Base-by-base conservation (phyloP, 2,329 filamentous ascomycete genomes). In the Fusarium armeniacum region DNA sequence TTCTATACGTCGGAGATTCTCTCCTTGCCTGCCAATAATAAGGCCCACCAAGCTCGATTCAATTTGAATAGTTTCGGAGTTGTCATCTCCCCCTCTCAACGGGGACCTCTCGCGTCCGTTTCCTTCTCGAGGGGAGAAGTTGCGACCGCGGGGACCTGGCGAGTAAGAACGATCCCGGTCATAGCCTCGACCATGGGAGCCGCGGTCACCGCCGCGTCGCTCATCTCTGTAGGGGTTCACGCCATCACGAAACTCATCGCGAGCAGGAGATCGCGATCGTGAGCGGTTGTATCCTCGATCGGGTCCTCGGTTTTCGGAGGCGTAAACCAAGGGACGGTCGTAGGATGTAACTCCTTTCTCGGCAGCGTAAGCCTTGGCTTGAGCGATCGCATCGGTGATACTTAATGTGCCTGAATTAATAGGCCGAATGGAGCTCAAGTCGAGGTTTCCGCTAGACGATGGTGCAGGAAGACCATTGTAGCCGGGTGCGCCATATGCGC, bases 11-110 rank as follows among this genome's bases (percentile, higher is more conserved):
- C 93, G 87, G 44, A 97, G 83, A 73, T 97, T 97, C 81, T 97
- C 94, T 71, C 94, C 94, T 76, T 94, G 92, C 64, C 94, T 89
- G 55, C 94, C 94, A 76, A 97, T 97, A 75, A 97, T 97, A 35
- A 97, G 84, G 43, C 94, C 94, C 53, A 97, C 94, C 49, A 97
- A 86, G 74, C 90, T 92, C 24, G 93, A 93, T 77, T 97, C 93
- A 75, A 97, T 93, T 74, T 91, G 88, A 71, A 97, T 94, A 26
- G 91, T 92, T 81, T 97, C 94, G 26, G 88, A 87, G 75, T 90
- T 91, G 71, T 93, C 92, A 73, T 91, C 89, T 41, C 81, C 67
- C 70, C 83, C 82, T 51, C 83, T 77, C 22, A 85, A 81, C 24
- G 90, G 89, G 38, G 89, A 90, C 56, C 89, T 84, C 58, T 90